Evolutionary conservation across 352 stramenopile genomes (phyloP).

Genomic region (Phytopythium oedochilum): DNA sequence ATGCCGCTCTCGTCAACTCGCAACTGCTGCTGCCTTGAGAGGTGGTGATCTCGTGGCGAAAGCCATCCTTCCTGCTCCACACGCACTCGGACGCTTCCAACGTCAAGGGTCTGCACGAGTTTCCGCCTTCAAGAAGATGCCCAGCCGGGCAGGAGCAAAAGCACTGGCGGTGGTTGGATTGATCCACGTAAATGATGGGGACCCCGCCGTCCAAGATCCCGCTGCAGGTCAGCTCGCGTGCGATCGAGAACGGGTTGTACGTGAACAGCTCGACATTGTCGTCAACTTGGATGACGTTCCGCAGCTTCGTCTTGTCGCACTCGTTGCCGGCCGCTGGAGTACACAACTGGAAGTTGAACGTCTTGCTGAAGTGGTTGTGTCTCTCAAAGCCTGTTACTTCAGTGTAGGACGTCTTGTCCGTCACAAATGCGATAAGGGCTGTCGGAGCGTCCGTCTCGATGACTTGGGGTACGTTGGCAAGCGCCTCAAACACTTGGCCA

Average conservation of each 20-base stretch:
- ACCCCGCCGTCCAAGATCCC: constrained; percentile 27
- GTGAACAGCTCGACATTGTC: constrained; percentile 45
- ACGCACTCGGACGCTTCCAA: constrained; percentile 34
- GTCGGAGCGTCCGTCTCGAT: constrained; percentile 4
- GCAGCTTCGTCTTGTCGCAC: constrained; percentile 8
- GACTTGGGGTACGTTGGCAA: constrained; percentile 7
- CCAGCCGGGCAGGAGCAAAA: constrained; percentile 52
- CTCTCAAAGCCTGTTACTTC: constrained; percentile 27
- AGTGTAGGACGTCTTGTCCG: constrained; percentile 25
- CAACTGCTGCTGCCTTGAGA: constrained; percentile 14
- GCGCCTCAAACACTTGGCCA: constrained; percentile 19
- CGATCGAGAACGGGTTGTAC: constrained; percentile 58
- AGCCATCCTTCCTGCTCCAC: constrained; percentile 31
- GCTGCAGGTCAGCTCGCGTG: constrained; percentile 29
- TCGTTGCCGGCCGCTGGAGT: constrained; percentile 8
- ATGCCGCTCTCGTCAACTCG: constrained; percentile 27
- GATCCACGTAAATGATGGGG: constrained; percentile 40
- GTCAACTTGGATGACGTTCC: constrained; percentile 28
- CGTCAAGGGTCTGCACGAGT: constrained; percentile 16
- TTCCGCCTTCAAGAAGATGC: constrained; percentile 13
- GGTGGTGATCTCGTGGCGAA: constrained; percentile 21
- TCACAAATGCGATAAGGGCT: constrained; percentile 40
- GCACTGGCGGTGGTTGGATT: constrained; percentile 31
- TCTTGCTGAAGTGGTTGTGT: constrained; percentile 18
- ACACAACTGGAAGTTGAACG: constrained; percentile 40